Percentiles rank a stretch among this genome's conserved stretches.
Conservation (phyloP, 805 yeast genomes). For the Phaffomyces antillensis region DNA sequence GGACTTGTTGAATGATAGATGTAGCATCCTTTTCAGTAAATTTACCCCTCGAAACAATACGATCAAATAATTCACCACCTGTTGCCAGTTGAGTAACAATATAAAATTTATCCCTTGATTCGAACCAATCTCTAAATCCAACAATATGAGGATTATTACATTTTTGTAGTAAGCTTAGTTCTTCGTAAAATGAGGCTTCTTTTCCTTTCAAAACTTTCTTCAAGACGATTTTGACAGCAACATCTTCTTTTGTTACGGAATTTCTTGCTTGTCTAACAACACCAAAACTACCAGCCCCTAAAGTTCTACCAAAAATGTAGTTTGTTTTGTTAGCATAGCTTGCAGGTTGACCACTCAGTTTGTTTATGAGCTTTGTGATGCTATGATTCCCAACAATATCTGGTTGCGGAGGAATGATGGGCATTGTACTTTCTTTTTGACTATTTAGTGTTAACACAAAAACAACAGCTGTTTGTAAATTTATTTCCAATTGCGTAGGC, state of each 20-base stretch:
- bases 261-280: constrained; percentile 73
- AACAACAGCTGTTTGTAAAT: neutral
- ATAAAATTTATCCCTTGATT: constrained; percentile 84
- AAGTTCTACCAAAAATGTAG: constrained; percentile 72
- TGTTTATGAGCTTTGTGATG: constrained; percentile 37
- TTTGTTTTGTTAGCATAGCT: constrained; percentile 58
- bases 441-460: neutral
- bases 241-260: constrained; percentile 51
- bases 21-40: constrained; percentile 90
- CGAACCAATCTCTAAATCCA: constrained; percentile 89
- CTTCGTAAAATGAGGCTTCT: constrained; percentile 72
- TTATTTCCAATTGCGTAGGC: too few relatives aligned
- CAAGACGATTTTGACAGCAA: constrained; percentile 83
- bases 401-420: constrained; percentile 6
- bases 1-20: constrained; percentile 60
- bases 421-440: constrained; percentile 4
- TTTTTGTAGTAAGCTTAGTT: constrained; percentile 58
- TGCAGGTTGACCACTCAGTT: constrained; percentile 65
- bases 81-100: constrained; percentile 92
- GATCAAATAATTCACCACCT: constrained; percentile 92
- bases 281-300: constrained; percentile 96
- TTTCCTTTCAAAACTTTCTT: constrained; percentile 80
- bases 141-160: constrained; percentile 82
- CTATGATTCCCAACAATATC: constrained; percentile 24
- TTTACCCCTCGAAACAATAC: constrained; percentile 72